phyloP scores from a whole-genome alignment of 1,284 basidiomycete genomes.

The Pascua guehoae region DNA sequence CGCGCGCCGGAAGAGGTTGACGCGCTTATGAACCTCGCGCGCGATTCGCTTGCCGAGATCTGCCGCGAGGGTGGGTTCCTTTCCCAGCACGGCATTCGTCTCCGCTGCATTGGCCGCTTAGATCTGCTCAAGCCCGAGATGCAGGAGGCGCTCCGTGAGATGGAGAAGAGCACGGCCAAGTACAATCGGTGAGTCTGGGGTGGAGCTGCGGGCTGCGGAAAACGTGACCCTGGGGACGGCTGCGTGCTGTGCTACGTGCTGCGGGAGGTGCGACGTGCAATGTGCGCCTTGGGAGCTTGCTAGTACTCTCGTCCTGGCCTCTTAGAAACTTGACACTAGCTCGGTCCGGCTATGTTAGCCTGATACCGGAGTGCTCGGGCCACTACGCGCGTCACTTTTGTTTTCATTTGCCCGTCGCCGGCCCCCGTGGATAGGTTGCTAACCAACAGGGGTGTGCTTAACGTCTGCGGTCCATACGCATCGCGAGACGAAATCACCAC shows the following conservation, averaged over 20 bases:
- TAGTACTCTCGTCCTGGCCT: too few relatives aligned
- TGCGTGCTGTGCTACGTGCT: background rate
- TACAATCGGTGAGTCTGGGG: constrained; percentile 61
- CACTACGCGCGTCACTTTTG: too few relatives aligned
- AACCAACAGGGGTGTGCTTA: constrained; percentile 70
- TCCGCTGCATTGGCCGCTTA: constrained; percentile 76
- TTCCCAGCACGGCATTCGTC: constrained; percentile 73
- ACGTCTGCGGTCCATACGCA: constrained; percentile 92
- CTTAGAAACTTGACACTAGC: too few relatives aligned
- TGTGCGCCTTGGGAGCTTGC: too few relatives aligned
- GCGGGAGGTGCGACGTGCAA: too few relatives aligned
- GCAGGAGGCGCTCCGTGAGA: constrained; percentile 64
- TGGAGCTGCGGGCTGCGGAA: too few relatives aligned
- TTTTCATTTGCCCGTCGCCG: too few relatives aligned
- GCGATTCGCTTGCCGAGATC: constrained; percentile 76
- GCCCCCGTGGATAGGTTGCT: too few relatives aligned
- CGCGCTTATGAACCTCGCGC: constrained; percentile 78
- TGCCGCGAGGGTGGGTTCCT: constrained; percentile 74
- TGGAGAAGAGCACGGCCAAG: constrained; percentile 72
- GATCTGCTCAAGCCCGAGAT: constrained; percentile 76
- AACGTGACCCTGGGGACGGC: background rate
- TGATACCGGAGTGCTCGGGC: too few relatives aligned
- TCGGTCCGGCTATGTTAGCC: too few relatives aligned
- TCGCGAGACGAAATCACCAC: constrained; percentile 86
- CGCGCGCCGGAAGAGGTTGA: constrained; percentile 82